Evolutionary conservation across 768 basidiomycete species (phyloP).

Genomic region (Phlegmacium glaucopus): DNA sequence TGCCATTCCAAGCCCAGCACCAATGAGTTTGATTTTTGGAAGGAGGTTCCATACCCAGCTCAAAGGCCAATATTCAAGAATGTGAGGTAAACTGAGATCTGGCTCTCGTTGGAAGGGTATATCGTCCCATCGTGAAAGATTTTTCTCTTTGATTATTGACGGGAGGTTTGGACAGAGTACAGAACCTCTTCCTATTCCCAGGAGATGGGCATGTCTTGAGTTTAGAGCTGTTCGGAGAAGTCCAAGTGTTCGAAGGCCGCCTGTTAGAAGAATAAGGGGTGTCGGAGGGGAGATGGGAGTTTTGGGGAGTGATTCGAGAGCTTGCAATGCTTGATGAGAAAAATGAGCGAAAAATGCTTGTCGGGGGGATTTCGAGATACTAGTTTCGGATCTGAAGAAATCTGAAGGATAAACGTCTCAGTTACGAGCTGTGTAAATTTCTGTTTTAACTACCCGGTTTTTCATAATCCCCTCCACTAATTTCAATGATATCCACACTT

Average conservation of each 20-base stretch:
- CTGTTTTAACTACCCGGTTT: constrained; percentile 48
- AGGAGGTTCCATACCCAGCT: constrained; percentile 29
- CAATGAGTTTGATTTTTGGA: constrained; percentile 54
- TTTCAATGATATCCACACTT: constrained; percentile 78
- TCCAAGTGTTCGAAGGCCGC: constrained; percentile 64
- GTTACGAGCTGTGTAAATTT: neutral
- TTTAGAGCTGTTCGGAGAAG: constrained; percentile 52
- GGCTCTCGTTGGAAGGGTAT: constrained; percentile 40
- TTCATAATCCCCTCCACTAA: constrained; percentile 87
- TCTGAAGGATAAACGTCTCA: constrained; percentile 26
- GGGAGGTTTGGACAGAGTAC: constrained; percentile 64
- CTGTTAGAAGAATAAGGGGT: constrained; percentile 77
- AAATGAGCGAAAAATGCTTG: constrained; percentile 76
- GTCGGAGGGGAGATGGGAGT: constrained; percentile 17
- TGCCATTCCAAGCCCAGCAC: constrained; percentile 57
- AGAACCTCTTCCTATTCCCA: constrained; percentile 73
- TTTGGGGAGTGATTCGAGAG: constrained; percentile 33
- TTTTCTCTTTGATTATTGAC: constrained; percentile 24
- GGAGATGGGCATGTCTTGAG: constrained; percentile 60
- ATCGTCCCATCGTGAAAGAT: constrained; percentile 17
- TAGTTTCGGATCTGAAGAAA: constrained; percentile 32
- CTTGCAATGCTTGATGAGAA: constrained; percentile 49
- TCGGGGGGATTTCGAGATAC: constrained; percentile 34
- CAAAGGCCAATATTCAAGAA: constrained; percentile 17
- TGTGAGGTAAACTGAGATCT: constrained; percentile 15